A percentile compares a stretch with the other conserved stretches of the same genome.
Evolutionary conservation across 2,329 filamentous ascomycete genomes (phyloP).

Genomic region (Malbranchea zuffiana): DNA sequence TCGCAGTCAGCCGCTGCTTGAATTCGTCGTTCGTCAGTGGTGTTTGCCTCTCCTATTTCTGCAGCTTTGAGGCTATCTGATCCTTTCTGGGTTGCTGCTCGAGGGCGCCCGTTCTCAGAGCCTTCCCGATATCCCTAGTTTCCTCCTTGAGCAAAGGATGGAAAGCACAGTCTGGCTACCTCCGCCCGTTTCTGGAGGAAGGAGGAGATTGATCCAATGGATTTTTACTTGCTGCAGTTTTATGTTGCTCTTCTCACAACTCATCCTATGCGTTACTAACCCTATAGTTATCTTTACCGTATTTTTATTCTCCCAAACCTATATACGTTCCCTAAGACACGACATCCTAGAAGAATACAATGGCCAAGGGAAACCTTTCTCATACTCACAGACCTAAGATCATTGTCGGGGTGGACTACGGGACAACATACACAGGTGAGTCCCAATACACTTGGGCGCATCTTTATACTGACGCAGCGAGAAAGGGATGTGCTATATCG

Average conservation of each 20-base stretch:
- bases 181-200: too few relatives aligned
- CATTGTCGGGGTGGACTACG: conserved; percentile 18
- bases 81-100: too few relatives aligned
- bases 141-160: too few relatives aligned
- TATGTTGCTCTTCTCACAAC: not conserved
- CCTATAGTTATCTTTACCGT: not conserved
- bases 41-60: too few relatives aligned
- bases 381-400: conserved; percentile 9
- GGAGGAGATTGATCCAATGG: too few relatives aligned
- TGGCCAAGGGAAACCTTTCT: not conserved
- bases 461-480: not conserved
- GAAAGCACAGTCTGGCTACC: too few relatives aligned
- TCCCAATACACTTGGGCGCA: not conserved
- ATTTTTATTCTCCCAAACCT: not conserved
- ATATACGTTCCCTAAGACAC: not conserved
- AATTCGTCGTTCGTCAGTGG: too few relatives aligned
- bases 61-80: too few relatives aligned
- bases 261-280: not conserved
- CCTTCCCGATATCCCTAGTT: too few relatives aligned
- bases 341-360: not conserved
- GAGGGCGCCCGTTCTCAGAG: too few relatives aligned
- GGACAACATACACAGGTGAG: conserved; percentile 16
- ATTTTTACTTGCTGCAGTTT: not conserved
- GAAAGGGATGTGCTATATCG: conserved; percentile 15
- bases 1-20: too few relatives aligned